Percentiles rank a stretch among this genome's conserved stretches.
These are phyloP conservation scores for Chalciporus pseudorubinellus DNA, from an alignment of 768 basidiomycete species.

Conservation along the genomic window DNA sequence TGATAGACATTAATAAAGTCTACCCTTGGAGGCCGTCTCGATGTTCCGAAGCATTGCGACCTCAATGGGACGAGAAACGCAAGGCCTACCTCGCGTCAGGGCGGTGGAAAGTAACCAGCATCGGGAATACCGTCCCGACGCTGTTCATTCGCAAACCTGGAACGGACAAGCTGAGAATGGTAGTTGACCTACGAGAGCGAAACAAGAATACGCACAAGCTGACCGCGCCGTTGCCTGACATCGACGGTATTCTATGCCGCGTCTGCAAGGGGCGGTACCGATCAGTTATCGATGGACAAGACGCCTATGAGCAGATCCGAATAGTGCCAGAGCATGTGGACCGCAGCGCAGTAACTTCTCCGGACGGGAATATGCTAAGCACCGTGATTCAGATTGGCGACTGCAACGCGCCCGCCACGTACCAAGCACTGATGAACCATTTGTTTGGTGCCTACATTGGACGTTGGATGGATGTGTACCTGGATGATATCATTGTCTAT, in stretches of 20 bases:
- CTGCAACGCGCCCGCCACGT: slow-evolving; percentile 45
- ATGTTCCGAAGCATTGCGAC: neutral
- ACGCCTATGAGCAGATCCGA: slow-evolving; percentile 21
- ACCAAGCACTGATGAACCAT: slow-evolving; percentile 28
- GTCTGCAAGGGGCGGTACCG: slow-evolving; percentile 2
- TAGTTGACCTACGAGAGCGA: slow-evolving; percentile 12
- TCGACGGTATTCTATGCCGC: slow-evolving; percentile 12
- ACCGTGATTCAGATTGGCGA: slow-evolving; percentile 5
- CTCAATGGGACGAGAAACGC: neutral
- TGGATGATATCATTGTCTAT: slow-evolving; percentile 4
- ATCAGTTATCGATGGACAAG: slow-evolving; percentile 12
- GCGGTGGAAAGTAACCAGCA: neutral
- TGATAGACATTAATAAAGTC: neutral
- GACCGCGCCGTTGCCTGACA: slow-evolving; percentile 17
- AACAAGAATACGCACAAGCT: slow-evolving; percentile 16
- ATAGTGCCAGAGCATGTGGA: slow-evolving; percentile 7
- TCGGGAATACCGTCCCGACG: neutral
- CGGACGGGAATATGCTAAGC: slow-evolving; percentile 37
- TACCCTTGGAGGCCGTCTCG: neutral
- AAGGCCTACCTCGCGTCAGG: neutral
- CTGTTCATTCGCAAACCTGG: slow-evolving; percentile 1
- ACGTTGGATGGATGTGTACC: neutral
- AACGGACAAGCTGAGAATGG: neutral
- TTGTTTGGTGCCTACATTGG: neutral
- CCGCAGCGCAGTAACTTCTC: slow-evolving; percentile 38